Evolutionary conservation across 768 basidiomycete genomes (phyloP).

Genomic region (Hericium alpestre): DNA sequence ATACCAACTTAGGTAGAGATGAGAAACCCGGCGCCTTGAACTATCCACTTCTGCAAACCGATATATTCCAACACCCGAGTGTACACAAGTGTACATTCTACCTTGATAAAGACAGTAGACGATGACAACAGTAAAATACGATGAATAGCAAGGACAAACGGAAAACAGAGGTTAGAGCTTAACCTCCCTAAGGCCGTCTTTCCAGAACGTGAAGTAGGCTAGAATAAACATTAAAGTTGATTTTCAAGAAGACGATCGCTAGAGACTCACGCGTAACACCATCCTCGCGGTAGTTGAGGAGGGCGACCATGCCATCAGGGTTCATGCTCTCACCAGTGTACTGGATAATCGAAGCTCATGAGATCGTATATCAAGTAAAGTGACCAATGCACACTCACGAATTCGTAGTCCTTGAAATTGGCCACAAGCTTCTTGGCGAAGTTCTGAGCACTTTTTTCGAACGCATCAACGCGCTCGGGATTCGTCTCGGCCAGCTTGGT

Average conservation of each 20-base stretch:
- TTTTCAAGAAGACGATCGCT: background rate
- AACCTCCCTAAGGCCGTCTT: conserved; percentile 77
- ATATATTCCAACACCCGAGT: too few species aligned
- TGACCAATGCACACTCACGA: conserved; percentile 40
- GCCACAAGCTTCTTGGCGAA: conserved; percentile 84
- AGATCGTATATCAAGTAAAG: background rate
- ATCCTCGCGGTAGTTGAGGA: conserved; percentile 90
- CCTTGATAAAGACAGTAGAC: background rate
- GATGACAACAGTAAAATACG: background rate
- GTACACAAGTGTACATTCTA: background rate
- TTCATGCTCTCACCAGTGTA: conserved; percentile 69
- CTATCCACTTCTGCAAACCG: too few species aligned
- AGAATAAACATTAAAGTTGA: background rate
- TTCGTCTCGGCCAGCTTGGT: conserved; percentile 39
- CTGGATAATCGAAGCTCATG: conserved; percentile 23
- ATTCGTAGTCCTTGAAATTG: conserved; percentile 92
- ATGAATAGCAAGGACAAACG: background rate
- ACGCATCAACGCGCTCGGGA: conserved; percentile 55
- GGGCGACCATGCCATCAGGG: conserved; percentile 86
- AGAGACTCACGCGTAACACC: conserved; percentile 63
- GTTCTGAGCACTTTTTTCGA: conserved; percentile 69
- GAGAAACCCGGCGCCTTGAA: too few species aligned
- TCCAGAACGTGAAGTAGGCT: conserved; percentile 96
- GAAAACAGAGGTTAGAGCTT: conserved; percentile 42
- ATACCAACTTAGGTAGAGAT: too few species aligned